Conservation (phyloP, 2,329 filamentous ascomycete species). For the Juglanconis oblonga region DNA sequence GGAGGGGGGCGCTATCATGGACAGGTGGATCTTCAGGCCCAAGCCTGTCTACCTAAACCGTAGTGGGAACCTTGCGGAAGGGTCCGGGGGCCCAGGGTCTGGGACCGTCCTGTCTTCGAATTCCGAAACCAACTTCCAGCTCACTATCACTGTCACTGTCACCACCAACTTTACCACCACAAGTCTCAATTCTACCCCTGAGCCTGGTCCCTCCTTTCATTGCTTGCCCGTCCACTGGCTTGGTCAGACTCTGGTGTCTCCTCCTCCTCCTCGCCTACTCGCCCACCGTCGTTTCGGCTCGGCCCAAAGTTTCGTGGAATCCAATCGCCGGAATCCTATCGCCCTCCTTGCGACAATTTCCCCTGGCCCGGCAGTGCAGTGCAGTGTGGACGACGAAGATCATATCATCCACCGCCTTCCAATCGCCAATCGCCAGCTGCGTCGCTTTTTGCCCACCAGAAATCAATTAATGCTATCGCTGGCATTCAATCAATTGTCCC, state of each 20-base stretch:
- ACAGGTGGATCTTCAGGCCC: no score
- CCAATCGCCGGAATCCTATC: no score
- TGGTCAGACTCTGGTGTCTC: neutral
- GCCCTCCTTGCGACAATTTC: neutral
- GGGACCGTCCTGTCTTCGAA: conserved; percentile 1
- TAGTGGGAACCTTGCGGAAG: no score
- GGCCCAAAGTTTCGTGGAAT: neutral
- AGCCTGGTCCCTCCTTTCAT: neutral
- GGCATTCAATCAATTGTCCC: neutral
- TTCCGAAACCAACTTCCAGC: conserved; percentile 7
- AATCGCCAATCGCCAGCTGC: neutral
- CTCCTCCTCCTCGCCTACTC: neutral
- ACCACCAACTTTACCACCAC: neutral
- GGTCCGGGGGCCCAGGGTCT: neutral
- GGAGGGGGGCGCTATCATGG: no score
- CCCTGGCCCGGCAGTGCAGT: conserved; percentile 4
- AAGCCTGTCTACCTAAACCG: neutral
- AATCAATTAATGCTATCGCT: conserved; percentile 13
- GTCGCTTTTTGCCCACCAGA: neutral
- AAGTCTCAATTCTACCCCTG: neutral
- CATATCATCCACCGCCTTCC: neutral
- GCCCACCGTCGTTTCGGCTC: neutral
- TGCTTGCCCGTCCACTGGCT: neutral
- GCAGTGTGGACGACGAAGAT: conserved; percentile 4
- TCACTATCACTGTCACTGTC: neutral